Conservation (phyloP, 169 alveolate species). For the Plasmodium adleri region DNA sequence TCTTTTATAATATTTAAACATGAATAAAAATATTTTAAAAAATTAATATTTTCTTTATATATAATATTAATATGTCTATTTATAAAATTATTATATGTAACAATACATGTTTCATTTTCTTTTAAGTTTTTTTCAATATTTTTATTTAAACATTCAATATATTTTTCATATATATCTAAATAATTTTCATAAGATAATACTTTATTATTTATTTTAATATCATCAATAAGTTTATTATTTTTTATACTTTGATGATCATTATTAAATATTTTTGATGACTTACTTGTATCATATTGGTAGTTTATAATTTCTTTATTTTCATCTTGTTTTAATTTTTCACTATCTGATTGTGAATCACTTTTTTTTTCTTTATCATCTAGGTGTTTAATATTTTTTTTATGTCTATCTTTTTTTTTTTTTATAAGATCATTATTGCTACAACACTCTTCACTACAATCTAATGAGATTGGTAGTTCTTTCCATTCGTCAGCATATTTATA, state of each 20-base stretch:
- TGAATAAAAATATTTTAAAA: conserved; percentile 53
- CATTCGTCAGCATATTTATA: conserved; percentile 28
- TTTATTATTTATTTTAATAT: not conserved
- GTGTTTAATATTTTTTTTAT: not conserved
- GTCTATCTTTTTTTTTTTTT: too few relatives aligned
- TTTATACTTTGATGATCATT: too few relatives aligned
- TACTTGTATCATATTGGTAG: too few relatives aligned
- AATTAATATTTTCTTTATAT: conserved; percentile 9
- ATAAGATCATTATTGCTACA: too few relatives aligned
- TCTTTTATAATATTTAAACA: conserved; percentile 51
- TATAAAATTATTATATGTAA: conserved; percentile 46
- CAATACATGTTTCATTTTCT: conserved; percentile 19
- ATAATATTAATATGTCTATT: conserved; percentile 41
- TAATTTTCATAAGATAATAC: conserved; percentile 3
- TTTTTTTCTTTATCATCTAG: not conserved
- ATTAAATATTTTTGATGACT: too few relatives aligned
- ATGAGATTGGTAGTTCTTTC: conserved; percentile 13
- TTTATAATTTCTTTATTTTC: not conserved
- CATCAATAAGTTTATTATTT: too few relatives aligned
- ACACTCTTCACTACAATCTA: not conserved
- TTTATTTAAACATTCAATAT: conserved; percentile 8
- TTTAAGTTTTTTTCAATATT: conserved; percentile 15
- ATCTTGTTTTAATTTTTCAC: not conserved
- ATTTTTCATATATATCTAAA: conserved; percentile 17
- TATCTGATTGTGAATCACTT: not conserved